Evolutionary conservation across 805 yeast genomes (phyloP), one percentile per base, ranked within the genome.

Genomic region (Pichia ethanolica): DNA sequence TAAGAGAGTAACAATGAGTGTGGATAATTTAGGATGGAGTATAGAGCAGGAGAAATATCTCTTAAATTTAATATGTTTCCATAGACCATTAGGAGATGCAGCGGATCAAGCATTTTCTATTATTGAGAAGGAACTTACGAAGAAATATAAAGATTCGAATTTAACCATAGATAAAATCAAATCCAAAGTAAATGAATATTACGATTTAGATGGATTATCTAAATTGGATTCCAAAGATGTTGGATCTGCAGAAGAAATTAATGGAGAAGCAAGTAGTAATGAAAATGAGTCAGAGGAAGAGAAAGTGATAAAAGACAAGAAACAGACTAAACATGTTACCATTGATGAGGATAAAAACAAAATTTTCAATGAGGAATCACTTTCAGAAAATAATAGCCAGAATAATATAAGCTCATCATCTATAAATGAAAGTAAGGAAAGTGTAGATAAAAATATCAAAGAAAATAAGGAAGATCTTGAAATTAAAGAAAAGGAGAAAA

Each of bases 21-120:
- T 33, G 9, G 14, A 28, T 3, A 13, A 14, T 13, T 13, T 11
- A 51, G 45, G 8, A 32, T 64, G 67, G 68, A 49, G 49, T 11
- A 37, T 52, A n/a, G 51, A 58, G 5, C 58, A 56, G 37, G 63
- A 58, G 38, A 44, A 55, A 27, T 52, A 44, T 13, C 56, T 65
- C 5, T 45, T 65, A 43, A 54, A 57, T 20, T 48, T 57, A 12
- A 35, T 63, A 9, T 63, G 66, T 35, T 62, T 56, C 39, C 56
- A 64, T 46, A 62, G 62, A 45, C 69, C 69, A 25, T 46, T 63
- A n/a, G 67, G 66, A 5, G 50, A 53, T 20, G 42, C 53, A 1
- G 44, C 51, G 30, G 56, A 56, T 1, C 45, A 50, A 11, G 50
- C 53, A 20, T 55, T 49, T 13, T 44, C 48, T 6, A 45, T 46